These are phyloP conservation scores for Trichoderma parareesei DNA, from an alignment of 495 filamentous ascomycete genomes.

Conservation along the genomic window DNA sequence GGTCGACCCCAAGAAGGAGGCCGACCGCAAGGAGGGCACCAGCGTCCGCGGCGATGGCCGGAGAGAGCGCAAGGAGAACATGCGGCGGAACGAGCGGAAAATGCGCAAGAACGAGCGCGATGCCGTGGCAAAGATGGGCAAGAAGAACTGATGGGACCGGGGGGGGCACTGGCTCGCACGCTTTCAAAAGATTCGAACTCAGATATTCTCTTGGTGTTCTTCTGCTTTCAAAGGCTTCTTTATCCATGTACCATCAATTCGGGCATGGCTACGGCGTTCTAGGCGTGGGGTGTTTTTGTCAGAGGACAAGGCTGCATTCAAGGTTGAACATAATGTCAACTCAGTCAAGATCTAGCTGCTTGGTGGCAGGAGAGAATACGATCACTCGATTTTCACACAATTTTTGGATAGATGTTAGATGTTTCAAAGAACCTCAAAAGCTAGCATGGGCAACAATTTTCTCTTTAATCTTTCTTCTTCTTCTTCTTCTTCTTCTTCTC, in stretches of 20 bases:
- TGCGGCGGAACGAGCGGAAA: conserved; percentile 62
- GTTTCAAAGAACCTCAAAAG: background rate
- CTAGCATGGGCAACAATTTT: conserved; percentile 8
- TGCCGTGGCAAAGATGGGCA: conserved; percentile 23
- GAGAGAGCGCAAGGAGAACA: conserved; percentile 52
- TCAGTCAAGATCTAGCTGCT: background rate
- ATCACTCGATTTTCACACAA: background rate
- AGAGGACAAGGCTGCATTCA: background rate
- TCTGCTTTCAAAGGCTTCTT: background rate
- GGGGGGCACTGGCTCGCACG: background rate
- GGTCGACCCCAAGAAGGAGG: conserved; percentile 71
- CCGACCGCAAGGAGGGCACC: conserved; percentile 49
- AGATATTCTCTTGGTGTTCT: background rate
- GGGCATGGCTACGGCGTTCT: conserved; percentile 7
- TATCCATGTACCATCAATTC: background rate
- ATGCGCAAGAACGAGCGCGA: conserved; percentile 59
- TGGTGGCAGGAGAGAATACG: background rate
- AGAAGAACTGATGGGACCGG: background rate
- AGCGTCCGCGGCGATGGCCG: conserved; percentile 54
- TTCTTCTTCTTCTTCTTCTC: background rate
- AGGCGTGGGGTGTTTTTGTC: background rate
- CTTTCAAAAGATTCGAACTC: too few relatives aligned
- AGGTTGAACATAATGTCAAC: background rate
- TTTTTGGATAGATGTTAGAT: conserved; percentile 4
- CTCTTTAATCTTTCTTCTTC: background rate